Evolutionary conservation across 805 yeast species (phyloP).

Genomic region (Starmerella potacharoeniae): DNA sequence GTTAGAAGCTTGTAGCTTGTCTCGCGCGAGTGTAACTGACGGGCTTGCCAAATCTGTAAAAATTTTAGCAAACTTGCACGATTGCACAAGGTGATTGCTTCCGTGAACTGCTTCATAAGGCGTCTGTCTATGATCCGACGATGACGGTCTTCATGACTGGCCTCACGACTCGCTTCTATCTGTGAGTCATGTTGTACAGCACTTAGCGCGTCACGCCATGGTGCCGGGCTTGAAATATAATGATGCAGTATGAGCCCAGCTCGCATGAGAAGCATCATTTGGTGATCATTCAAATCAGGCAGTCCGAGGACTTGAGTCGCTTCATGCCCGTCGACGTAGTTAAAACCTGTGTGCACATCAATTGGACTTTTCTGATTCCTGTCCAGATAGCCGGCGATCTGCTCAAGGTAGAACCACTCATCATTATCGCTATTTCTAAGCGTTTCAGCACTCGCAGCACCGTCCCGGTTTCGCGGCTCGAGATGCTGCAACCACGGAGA

Average conservation of each 20-base stretch:
- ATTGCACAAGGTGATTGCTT: neutral
- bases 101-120: neutral
- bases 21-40: neutral
- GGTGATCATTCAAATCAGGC: neutral
- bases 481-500: neutral
- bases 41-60: neutral
- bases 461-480: neutral
- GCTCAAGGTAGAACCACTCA: conserved; percentile 4
- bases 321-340: neutral
- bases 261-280: neutral
- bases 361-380: neutral
- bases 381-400: conserved; percentile 2
- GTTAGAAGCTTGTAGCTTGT: neutral
- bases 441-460: neutral
- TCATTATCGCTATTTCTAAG: neutral
- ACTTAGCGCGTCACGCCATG: conserved; percentile 1
- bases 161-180: neutral
- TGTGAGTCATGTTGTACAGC: neutral
- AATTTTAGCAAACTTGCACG: neutral
- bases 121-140: neutral
- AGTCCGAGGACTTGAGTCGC: conserved; percentile 3
- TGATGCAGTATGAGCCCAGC: neutral
- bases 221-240: neutral
- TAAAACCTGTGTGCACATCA: neutral
- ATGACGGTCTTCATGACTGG: neutral